Base-by-base conservation (phyloP, 1,284 basidiomycete genomes). In the Cryptococcus sp. region DNA sequence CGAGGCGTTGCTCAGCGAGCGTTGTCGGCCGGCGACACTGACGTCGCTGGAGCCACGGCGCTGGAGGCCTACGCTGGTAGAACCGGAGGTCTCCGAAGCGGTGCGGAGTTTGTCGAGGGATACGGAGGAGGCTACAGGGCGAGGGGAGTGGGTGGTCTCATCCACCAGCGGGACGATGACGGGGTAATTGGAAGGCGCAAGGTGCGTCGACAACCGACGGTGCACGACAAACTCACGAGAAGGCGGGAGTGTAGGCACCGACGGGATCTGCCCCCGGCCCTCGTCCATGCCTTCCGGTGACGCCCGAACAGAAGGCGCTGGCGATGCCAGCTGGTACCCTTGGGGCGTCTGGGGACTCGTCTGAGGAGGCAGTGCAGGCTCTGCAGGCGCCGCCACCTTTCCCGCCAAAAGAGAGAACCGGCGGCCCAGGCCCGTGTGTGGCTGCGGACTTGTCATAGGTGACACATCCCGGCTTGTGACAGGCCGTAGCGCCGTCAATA, bases 1-100 rank as follows among this genome's bases (percentile, higher is more conserved):
- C 15, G 68, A 70, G 7, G 73, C 68, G 39, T 65, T 69, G 43
- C 69, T 71, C 11, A 66, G 62, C 9, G 71, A 65, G 28, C 70
- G 56, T 33, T 66, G 64, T 16, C 67, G 65, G 49, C 60, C 63
- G 7, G 48, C 24, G 9, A 58, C 59, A 33, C 72, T 68, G 20
- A 64, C 52, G 33, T 73, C 75, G 37, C 66, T 69, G 8, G 67
- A 69, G 24, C 66, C 66, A 13, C 68, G 62, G 15, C 67, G 65
- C 6, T 61, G 53, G 4, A 69, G 44, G 33, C 56, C 54, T 51
- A 33, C 55, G 18, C 57, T 39, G 4, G 64, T 9, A 33, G 28
- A 33, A 9, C 5, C 66, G 1, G 64, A 62, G 4, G 57, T 24
- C 3, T 60, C 61, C 5, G 56, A 48, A 12, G 42, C 47, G n/a